phyloP scores from a whole-genome alignment of 768 basidiomycete species.

The Hygrocybe coccinea region DNA sequence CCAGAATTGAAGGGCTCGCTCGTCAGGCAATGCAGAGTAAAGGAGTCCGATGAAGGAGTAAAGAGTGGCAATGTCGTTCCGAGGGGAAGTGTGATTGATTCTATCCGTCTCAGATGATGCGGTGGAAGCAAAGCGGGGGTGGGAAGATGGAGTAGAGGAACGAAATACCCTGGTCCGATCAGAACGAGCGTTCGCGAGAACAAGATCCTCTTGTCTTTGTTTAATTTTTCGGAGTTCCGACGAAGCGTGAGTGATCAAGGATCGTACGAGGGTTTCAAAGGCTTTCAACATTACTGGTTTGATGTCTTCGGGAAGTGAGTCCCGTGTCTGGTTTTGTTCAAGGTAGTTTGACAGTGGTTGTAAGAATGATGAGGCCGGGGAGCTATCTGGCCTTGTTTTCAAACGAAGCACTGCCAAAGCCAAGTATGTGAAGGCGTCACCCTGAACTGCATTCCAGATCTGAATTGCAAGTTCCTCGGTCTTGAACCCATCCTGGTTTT shows the following conservation, averaged over 20 bases:
- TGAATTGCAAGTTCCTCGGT: slow-evolving; percentile 78
- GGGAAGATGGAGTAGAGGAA: slow-evolving; percentile 28
- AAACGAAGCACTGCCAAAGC: slow-evolving; percentile 54
- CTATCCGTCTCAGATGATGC: slow-evolving; percentile 39
- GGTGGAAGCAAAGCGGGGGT: slow-evolving; percentile 41
- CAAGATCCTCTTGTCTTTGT: slow-evolving; percentile 81
- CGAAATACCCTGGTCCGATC: slow-evolving; percentile 47
- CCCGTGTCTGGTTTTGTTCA: slow-evolving; percentile 44
- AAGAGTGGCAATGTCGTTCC: slow-evolving; percentile 81
- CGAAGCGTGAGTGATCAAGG: slow-evolving; percentile 69
- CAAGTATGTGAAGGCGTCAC: slow-evolving; percentile 74
- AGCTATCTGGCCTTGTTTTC: slow-evolving; percentile 38
- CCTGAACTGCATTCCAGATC: slow-evolving; percentile 79
- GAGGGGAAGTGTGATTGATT: slow-evolving; percentile 39
- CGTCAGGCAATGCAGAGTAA: slow-evolving; percentile 67
- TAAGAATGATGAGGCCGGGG: slow-evolving; percentile 33
- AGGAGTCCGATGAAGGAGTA: slow-evolving; percentile 81
- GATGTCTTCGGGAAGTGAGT: slow-evolving; percentile 49
- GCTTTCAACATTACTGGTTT: slow-evolving; percentile 50
- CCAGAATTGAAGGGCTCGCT: slow-evolving; percentile 85
- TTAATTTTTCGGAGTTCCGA: slow-evolving; percentile 83
- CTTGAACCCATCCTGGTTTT: slow-evolving; percentile 59
- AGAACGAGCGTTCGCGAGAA: slow-evolving; percentile 60
- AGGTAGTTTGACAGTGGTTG: slow-evolving; percentile 29
- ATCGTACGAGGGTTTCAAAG: slow-evolving; percentile 69